phyloP scores from a whole-genome alignment of 78 protist genomes.

The Pigoraptor vietnamica region DNA sequence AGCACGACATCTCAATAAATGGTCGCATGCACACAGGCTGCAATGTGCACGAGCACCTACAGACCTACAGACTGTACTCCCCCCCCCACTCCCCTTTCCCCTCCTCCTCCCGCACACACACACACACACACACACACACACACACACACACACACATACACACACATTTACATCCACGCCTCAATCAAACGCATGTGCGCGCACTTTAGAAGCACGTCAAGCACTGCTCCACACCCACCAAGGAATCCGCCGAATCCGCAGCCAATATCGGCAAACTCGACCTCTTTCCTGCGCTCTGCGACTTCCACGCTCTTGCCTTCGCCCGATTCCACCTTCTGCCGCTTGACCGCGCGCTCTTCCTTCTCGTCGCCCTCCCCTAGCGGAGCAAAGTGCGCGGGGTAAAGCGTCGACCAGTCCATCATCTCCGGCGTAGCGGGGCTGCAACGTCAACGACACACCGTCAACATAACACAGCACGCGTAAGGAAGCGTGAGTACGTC shows the following conservation, averaged over 20 bases:
- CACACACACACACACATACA: not conserved
- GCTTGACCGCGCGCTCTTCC: not conserved
- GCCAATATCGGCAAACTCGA: constrained; percentile 83
- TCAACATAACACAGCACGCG: not conserved
- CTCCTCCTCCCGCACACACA: no score
- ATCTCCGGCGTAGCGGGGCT: not conserved
- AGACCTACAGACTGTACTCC: no score
- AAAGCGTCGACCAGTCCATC: constrained; percentile 2
- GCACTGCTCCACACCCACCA: constrained; percentile 1
- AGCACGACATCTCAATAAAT: not conserved
- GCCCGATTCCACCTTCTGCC: not conserved
- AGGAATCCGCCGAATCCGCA: constrained; percentile 93
- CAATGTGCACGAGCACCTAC: no score
- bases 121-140: constrained; percentile 10
- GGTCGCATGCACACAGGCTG: not conserved
- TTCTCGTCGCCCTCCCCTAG: not conserved
- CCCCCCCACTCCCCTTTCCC: no score
- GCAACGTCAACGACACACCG: not conserved
- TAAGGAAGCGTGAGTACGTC: not conserved
- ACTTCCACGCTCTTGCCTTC: not conserved
- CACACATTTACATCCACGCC: no score
- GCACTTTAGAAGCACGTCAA: no score
- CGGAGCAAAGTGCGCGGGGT: constrained; percentile 4
- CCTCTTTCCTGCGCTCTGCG: not conserved
- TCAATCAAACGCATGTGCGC: no score